These are phyloP conservation scores for Daldinia vernicosa DNA, from an alignment of 495 filamentous ascomycete genomes.

Conservation along the genomic window DNA sequence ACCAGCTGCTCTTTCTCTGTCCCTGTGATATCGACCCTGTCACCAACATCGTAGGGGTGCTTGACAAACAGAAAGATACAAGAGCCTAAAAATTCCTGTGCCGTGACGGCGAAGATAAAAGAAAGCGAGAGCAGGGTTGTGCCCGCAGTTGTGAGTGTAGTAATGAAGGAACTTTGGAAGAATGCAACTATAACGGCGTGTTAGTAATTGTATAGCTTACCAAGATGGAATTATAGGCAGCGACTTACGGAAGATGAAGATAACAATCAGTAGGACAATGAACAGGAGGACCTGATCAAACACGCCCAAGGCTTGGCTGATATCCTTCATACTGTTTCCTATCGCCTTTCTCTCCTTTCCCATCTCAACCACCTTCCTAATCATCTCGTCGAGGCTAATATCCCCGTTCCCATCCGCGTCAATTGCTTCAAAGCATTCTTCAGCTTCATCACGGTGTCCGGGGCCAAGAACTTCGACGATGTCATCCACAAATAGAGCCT, in stretches of 20 bases:
- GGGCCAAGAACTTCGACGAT: constrained; percentile 85
- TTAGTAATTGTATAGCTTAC: constrained; percentile 26
- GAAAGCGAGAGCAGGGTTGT: constrained; percentile 93
- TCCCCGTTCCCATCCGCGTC: constrained; percentile 93
- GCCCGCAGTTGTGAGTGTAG: constrained; percentile 91
- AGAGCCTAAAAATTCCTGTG: constrained; percentile 91
- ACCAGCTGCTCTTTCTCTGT: constrained; percentile 70
- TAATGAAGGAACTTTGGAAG: constrained; percentile 82
- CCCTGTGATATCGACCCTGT: constrained; percentile 85
- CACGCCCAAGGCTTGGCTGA: constrained; percentile 91
- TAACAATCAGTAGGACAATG: constrained; percentile 78
- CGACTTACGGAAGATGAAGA: constrained; percentile 83
- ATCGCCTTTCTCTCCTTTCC: constrained; percentile 86
- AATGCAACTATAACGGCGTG: constrained; percentile 68
- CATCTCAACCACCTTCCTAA: constrained; percentile 83
- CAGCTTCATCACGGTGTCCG: constrained; percentile 73
- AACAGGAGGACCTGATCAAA: constrained; percentile 84
- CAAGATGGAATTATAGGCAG: not conserved
- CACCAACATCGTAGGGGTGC: constrained; percentile 88
- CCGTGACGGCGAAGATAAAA: constrained; percentile 90
- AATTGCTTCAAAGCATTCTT: constrained; percentile 80
- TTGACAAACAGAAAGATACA: constrained; percentile 99
- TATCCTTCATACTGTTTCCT: constrained; percentile 92
- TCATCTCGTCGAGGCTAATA: constrained; percentile 94
- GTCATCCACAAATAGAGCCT: constrained; percentile 81